A percentile compares a stretch with the other conserved stretches of the same genome.
Conservation (phyloP, 441 rosid genomes). For the Capsella rubella region DNA sequence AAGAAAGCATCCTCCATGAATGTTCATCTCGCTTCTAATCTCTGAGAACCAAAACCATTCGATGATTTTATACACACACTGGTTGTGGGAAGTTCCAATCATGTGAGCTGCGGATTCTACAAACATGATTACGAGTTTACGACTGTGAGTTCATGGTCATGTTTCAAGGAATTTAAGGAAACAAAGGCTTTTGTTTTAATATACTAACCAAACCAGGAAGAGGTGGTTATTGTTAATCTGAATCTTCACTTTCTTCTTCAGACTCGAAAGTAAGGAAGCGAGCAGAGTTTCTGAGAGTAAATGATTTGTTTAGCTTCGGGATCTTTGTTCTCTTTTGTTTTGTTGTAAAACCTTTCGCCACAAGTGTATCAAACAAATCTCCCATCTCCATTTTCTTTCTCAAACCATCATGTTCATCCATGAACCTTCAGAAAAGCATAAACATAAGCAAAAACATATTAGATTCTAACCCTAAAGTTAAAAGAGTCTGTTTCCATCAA, state of each 20-base stretch:
- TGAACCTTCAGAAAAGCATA: slow-evolving; percentile 53
- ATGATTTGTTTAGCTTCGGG: slow-evolving; percentile 48
- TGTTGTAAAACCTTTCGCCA: slow-evolving; percentile 60
- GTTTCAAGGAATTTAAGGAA: slow-evolving; percentile 15
- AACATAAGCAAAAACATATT: slow-evolving; percentile 6
- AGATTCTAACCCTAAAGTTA: background rate
- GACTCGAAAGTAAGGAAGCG: slow-evolving; percentile 57
- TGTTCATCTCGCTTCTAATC: slow-evolving; percentile 18
- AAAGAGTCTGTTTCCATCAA: background rate
- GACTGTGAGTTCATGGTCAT: slow-evolving; percentile 30
- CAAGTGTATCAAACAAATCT: slow-evolving; percentile 63
- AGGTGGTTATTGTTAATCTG: slow-evolving; percentile 30
- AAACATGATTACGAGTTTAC: slow-evolving; percentile 1
- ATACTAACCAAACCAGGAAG: slow-evolving; percentile 14
- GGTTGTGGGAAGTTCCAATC: slow-evolving; percentile 70
- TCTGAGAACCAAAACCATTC: slow-evolving; percentile 24
- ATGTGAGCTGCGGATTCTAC: slow-evolving; percentile 75
- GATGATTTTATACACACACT: slow-evolving; percentile 50
- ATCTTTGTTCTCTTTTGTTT: slow-evolving; percentile 64
- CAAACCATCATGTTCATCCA: slow-evolving; percentile 52
- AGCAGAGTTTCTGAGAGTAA: slow-evolving; percentile 52
- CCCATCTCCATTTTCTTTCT: slow-evolving; percentile 88
- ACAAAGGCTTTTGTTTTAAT: background rate
- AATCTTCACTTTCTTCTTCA: slow-evolving; percentile 60
- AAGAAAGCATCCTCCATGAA: slow-evolving; percentile 26